phyloP scores from a whole-genome alignment of 2,329 filamentous ascomycete genomes.

The Fusarium pilosicola region DNA sequence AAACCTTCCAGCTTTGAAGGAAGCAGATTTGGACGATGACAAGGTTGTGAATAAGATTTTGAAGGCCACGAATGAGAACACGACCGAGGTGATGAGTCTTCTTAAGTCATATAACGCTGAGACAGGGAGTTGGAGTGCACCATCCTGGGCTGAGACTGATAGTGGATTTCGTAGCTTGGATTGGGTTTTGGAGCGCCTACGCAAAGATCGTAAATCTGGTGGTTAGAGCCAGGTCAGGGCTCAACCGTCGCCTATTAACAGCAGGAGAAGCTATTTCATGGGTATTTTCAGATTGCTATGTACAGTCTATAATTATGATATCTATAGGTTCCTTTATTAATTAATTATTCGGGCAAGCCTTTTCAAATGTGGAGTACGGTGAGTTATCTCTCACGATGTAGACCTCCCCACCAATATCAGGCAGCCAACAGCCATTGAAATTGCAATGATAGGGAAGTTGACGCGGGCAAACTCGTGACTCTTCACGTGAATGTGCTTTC shows the following conservation, averaged over 20 bases:
- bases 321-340: neutral
- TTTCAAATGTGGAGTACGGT: constrained; percentile 16
- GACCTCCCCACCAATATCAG: constrained; percentile 69
- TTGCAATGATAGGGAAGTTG: constrained; percentile 76
- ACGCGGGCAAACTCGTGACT: constrained; percentile 73
- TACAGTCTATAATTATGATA: neutral
- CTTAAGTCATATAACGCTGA: neutral
- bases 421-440: constrained; percentile 73
- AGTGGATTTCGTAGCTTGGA: neutral
- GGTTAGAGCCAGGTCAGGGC: too few species aligned
- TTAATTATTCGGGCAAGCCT: neutral
- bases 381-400: constrained; percentile 58
- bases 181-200: neutral
- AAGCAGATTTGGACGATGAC: neutral
- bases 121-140: neutral
- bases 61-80: neutral
- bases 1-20: neutral
- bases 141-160: neutral
- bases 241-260: neutral
- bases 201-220: neutral
- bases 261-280: neutral
- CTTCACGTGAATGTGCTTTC: constrained; percentile 74
- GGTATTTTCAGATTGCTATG: neutral
- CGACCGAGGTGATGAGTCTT: neutral
- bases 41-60: neutral